Conservation (phyloP, 108 stramenopile genomes). For the Cyclostephanos tholiformis region DNA sequence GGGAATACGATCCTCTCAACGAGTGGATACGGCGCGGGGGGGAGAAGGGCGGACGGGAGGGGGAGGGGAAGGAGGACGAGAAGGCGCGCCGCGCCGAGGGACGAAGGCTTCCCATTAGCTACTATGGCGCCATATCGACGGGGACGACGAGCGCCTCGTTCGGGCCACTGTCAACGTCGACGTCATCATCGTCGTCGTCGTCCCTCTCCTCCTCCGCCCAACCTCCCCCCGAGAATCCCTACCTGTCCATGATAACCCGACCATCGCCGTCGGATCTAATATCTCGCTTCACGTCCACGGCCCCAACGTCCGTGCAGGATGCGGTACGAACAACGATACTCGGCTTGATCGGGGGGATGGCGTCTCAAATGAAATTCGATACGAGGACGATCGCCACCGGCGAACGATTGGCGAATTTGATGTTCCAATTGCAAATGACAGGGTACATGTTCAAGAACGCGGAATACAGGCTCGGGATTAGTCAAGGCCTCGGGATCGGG, state of each 20-base stretch:
- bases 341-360: slow-evolving; percentile 88
- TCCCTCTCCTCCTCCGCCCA: slow-evolving; percentile 11
- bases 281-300: slow-evolving; percentile 74
- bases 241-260: slow-evolving; percentile 74
- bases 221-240: slow-evolving; percentile 57
- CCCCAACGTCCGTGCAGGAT: slow-evolving; percentile 87
- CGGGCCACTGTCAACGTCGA: background rate
- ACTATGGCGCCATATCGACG: slow-evolving; percentile 49
- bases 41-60: slow-evolving; percentile 2
- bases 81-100: slow-evolving; percentile 34
- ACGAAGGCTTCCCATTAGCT: slow-evolving; percentile 37
- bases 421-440: slow-evolving; percentile 96
- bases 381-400: slow-evolving; percentile 90
- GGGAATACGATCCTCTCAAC: slow-evolving; percentile 36
- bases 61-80: slow-evolving; percentile 19
- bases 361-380: slow-evolving; percentile 86
- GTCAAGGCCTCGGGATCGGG: slow-evolving; percentile 72
- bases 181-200: background rate
- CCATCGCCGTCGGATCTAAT: slow-evolving; percentile 83
- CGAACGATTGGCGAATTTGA: slow-evolving; percentile 87
- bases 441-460: slow-evolving; percentile 99
- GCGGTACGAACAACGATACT: slow-evolving; percentile 89
- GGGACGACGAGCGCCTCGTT: no score
- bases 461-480: slow-evolving; percentile 84
- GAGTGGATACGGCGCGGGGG: slow-evolving; percentile 39